Conservation (phyloP, 176 grass and related monocot genomes). For the Themeda triandra region DNA sequence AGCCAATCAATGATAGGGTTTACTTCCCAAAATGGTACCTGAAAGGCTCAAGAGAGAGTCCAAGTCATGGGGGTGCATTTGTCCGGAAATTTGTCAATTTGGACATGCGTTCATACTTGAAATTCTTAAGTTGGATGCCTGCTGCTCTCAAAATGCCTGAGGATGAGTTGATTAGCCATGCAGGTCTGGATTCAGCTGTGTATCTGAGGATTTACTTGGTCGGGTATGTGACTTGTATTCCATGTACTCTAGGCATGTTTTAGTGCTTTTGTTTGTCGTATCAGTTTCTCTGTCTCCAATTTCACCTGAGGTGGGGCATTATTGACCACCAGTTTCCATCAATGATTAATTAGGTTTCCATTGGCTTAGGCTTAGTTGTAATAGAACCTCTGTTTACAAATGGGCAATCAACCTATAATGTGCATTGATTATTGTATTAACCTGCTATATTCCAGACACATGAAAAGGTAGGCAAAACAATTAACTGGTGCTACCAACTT, state of each 20-base stretch:
- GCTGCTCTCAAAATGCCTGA: conserved; percentile 97
- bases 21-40: conserved; percentile 99
- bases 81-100: conserved; percentile 93
- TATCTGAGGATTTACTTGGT: conserved; percentile 94
- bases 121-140: conserved; percentile 90
- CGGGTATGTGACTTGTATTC: conserved; percentile 52
- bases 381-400: background rate
- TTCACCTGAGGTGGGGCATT: conserved; percentile 6
- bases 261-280: conserved; percentile 4
- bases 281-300: background rate
- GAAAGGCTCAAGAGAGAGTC: conserved; percentile 88
- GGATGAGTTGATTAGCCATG: conserved; percentile 91
- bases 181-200: conserved; percentile 94
- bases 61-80: conserved; percentile 56
- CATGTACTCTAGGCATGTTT: background rate
- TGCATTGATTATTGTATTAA: background rate
- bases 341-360: background rate
- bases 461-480: conserved; percentile 6
- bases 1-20: conserved; percentile 97
- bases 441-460: background rate
- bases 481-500: background rate
- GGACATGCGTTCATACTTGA: conserved; percentile 84
- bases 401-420: background rate
- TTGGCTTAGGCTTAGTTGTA: background rate
- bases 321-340: background rate